A percentile compares a stretch with the other conserved stretches of the same genome.
These are phyloP conservation scores for Colletotrichum siamense DNA, from an alignment of 2,329 filamentous ascomycete species.

Conservation along the genomic window DNA sequence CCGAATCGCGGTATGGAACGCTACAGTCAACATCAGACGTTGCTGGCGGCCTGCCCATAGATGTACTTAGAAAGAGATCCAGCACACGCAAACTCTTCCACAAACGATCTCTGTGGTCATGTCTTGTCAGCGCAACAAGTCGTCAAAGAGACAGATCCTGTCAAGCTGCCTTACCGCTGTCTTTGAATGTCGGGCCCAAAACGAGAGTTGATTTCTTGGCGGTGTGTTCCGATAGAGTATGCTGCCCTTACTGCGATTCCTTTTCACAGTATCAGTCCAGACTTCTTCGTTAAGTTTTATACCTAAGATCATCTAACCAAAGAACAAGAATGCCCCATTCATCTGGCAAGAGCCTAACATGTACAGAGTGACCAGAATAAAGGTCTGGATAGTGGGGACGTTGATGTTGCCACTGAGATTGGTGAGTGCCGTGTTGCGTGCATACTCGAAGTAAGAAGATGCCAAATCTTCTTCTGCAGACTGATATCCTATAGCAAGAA, in stretches of 20 bases:
- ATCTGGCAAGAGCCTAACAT: conserved; percentile 62
- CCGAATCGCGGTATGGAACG: conserved; percentile 47
- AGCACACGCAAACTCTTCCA: conserved; percentile 60
- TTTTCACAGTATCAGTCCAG: conserved; percentile 14
- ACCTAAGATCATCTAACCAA: conserved; percentile 34
- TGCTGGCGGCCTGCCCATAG: conserved; percentile 59
- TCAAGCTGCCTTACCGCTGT: conserved; percentile 33
- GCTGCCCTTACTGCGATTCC: conserved; percentile 57
- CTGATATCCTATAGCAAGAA: conserved; percentile 56
- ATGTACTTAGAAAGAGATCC: conserved; percentile 58
- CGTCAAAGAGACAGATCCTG: not conserved
- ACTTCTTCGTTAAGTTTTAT: not conserved
- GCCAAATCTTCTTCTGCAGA: conserved; percentile 45
- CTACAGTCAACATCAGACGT: conserved; percentile 61
- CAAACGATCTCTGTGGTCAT: conserved; percentile 42
- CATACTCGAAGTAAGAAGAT: conserved; percentile 55
- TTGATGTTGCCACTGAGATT: conserved; percentile 52
- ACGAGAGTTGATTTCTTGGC: conserved; percentile 58
- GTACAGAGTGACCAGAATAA: conserved; percentile 56
- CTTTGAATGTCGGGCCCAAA: conserved; percentile 50
- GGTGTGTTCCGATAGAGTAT: conserved; percentile 58
- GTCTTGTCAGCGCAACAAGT: not conserved
- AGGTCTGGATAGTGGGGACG: conserved; percentile 55
- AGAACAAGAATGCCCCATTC: conserved; percentile 60
- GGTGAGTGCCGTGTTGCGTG: conserved; percentile 48